phyloP scores from a whole-genome alignment of 2,329 filamentous ascomycete species.

The Cladosporium sp. region DNA sequence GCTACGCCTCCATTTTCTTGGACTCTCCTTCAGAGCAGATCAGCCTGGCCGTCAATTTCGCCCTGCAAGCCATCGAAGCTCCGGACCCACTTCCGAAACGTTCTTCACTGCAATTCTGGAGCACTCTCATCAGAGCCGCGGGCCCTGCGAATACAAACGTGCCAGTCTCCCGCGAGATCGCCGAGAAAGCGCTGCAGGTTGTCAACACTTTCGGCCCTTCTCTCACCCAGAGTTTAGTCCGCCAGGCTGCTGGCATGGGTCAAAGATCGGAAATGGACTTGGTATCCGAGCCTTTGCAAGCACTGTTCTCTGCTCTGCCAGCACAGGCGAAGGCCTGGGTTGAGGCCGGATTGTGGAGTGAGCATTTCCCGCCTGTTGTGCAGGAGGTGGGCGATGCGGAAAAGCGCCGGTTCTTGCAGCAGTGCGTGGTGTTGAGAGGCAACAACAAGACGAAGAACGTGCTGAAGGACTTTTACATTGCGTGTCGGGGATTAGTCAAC shows the following conservation, averaged over 20 bases:
- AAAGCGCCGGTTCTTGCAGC: constrained; percentile 65
- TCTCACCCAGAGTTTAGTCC: constrained; percentile 60
- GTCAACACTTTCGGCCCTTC: constrained; percentile 62
- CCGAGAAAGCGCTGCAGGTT: constrained; percentile 35
- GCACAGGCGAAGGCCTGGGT: constrained; percentile 42
- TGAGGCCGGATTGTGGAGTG: constrained; percentile 56
- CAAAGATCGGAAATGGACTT: constrained; percentile 71
- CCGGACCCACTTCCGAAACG: constrained; percentile 74
- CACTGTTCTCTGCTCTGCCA: constrained; percentile 46
- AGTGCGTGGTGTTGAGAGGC: constrained; percentile 66
- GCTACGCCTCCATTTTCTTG: constrained; percentile 63
- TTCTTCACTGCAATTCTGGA: constrained; percentile 74
- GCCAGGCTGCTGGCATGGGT: constrained; percentile 68
- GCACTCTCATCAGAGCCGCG: constrained; percentile 49
- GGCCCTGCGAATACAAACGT: constrained; percentile 31
- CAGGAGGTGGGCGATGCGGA: constrained; percentile 60
- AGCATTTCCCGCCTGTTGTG: constrained; percentile 55
- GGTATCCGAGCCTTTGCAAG: constrained; percentile 69
- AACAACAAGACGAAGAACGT: constrained; percentile 62
- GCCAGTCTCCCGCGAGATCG: constrained; percentile 20
- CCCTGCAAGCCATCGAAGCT: constrained; percentile 67
- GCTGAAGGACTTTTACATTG: constrained; percentile 72
- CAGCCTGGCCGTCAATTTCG: constrained; percentile 70
- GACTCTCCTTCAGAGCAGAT: constrained; percentile 58
- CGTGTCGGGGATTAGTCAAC: constrained; percentile 53